Percentiles rank a stretch among this genome's conserved stretches.
phyloP scores from a whole-genome alignment of 352 stramenopile genomes.

The Phytophthora tentaculata region DNA sequence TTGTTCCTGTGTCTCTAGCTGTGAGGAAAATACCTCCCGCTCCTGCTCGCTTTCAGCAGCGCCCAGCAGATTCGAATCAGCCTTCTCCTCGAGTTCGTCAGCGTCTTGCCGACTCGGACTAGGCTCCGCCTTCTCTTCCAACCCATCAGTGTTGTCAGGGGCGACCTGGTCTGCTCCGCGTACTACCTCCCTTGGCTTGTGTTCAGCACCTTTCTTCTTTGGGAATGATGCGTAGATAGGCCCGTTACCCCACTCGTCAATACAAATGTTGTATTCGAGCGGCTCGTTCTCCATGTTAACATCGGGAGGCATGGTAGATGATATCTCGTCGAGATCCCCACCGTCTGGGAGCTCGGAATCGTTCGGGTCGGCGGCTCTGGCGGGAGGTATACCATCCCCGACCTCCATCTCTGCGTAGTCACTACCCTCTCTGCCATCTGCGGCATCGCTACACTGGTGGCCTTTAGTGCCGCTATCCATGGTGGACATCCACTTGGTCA shows the following conservation, averaged over 20 bases:
- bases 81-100: too few species aligned
- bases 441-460: not conserved
- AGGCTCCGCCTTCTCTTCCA: not conserved
- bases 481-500: not conserved
- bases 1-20: too few species aligned
- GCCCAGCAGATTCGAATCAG: too few species aligned
- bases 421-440: not conserved
- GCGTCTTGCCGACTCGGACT: too few species aligned
- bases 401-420: not conserved
- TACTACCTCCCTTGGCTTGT: not conserved
- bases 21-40: too few species aligned
- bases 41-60: too few species aligned
- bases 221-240: not conserved
- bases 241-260: not conserved
- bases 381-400: not conserved
- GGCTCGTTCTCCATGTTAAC: not conserved
- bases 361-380: not conserved
- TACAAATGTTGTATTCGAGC: not conserved
- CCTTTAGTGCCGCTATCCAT: not conserved
- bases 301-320: not conserved
- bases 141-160: not conserved
- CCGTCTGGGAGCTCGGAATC: not conserved
- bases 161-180: not conserved
- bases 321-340: not conserved
- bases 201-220: not conserved